Evolutionary conservation across 2,329 filamentous ascomycete genomes (phyloP).

Genomic region (Zasmidium cellare): DNA sequence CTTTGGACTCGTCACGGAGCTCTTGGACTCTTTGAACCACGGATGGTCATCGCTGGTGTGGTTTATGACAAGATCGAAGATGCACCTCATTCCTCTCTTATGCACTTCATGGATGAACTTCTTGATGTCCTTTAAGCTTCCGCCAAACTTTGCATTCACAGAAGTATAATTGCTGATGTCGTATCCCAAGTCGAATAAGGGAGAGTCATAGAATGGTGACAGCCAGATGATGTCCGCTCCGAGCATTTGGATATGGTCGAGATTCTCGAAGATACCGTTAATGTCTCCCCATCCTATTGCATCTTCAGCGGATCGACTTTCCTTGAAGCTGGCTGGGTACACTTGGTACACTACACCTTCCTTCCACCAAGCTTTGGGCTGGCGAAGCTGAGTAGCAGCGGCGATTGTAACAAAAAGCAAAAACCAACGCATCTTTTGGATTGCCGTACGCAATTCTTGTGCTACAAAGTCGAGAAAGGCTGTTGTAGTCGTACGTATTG

Average conservation of each 20-base stretch:
- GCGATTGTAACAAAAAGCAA: no score
- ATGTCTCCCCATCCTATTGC: conserved; percentile 61
- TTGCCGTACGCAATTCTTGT: no score
- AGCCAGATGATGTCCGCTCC: conserved; percentile 67
- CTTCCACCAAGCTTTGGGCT: no score
- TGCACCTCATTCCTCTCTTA: conserved; percentile 30
- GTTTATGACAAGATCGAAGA: conserved; percentile 44
- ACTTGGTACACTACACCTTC: conserved; percentile 46
- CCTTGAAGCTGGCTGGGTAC: conserved; percentile 59
- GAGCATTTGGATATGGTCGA: conserved; percentile 58
- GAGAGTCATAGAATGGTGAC: conserved; percentile 56
- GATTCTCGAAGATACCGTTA: conserved; percentile 62
- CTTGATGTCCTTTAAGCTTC: conserved; percentile 47
- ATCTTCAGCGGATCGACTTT: no score
- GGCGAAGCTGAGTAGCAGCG: no score
- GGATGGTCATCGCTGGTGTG: conserved; percentile 46
- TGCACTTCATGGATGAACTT: conserved; percentile 34
- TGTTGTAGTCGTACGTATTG: no score
- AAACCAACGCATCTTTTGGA: no score
- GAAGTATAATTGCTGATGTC: conserved; percentile 48
- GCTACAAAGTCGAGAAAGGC: no score
- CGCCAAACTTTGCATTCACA: conserved; percentile 48
- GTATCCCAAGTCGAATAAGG: conserved; percentile 52
- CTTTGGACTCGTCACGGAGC: conserved; percentile 52
- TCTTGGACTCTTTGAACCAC: conserved; percentile 58